phyloP scores from a whole-genome alignment of 2,329 filamentous ascomycete species.

The Eutypa lata region DNA sequence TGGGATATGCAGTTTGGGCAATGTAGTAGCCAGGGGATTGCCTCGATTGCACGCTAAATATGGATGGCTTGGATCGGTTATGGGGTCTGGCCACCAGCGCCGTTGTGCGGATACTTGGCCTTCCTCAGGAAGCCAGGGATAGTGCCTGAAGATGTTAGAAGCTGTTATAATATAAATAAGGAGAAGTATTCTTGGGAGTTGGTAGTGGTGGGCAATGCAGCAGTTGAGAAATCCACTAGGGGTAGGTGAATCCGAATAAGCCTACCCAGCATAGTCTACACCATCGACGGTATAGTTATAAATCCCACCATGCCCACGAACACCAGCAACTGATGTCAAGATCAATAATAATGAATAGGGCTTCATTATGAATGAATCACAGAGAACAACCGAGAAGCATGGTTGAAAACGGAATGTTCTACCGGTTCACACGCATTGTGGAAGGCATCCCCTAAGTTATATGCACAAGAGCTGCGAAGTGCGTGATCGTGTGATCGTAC shows the following conservation, averaged over 20 bases:
- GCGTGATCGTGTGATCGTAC: no score
- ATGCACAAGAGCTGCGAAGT: no score
- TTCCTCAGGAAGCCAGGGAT: conserved; percentile 9
- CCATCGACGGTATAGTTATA: conserved; percentile 8
- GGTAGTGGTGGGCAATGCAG: no score
- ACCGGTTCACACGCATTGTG: no score
- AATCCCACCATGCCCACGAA: conserved; percentile 1
- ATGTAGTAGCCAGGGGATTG: conserved; percentile 8
- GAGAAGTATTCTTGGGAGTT: not conserved
- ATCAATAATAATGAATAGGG: not conserved
- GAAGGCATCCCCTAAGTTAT: no score
- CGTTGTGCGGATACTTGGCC: conserved; percentile 10
- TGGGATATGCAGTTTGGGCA: conserved; percentile 3
- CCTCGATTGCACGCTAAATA: conserved; percentile 10
- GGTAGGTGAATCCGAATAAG: not conserved
- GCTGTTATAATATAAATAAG: not conserved
- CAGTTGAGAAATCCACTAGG: no score
- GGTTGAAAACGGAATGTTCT: no score
- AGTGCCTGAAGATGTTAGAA: conserved; percentile 5
- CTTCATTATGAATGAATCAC: not conserved
- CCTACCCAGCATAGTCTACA: conserved; percentile 3
- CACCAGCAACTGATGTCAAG: not conserved
- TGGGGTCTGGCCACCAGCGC: conserved; percentile 13
- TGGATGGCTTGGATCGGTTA: conserved; percentile 5
- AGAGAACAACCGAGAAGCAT: not conserved